Evolutionary conservation across 1,139 yeast genomes (phyloP), one percentile per base, ranked within the genome.

Genomic region (Pichia inconspicua): DNA sequence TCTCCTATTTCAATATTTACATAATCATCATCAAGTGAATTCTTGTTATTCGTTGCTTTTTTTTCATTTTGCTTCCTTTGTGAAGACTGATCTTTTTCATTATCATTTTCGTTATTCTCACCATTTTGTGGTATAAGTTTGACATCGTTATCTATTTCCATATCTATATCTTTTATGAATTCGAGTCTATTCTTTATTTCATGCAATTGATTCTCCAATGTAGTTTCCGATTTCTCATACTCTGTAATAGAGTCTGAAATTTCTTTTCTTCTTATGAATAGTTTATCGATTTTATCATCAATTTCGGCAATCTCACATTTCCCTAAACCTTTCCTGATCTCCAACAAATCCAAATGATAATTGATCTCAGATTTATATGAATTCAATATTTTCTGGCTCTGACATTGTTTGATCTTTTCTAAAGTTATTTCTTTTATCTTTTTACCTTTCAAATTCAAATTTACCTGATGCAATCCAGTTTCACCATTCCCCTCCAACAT

Each of bases 291-390:
- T 55, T 80, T 74, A 41, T 62, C 61, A 59, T 83, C 89, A 40
- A 84, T 70, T 50, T 80, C 89, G 45, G 68, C 64, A 44, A 83
- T 78, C 57, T 83, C 89, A 54, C 71, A 72, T 1, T 84, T 73
- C 0, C 85, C 81, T 35, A 82, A 63, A 28, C 81, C 80, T 62
- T 83, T 82, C 47, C 84, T 73, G 31, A 83, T 72, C 53, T 79
- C 84, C 44, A 81, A 58, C 22, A 78, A 63, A 53, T 78, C 83
- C 53, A 82, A 63, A 47, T 72, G 72, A 50, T 74, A 72, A 42
- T 66, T 67, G 27, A 80, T 67, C 6, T 65, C 65, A 14, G 66
- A 65, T 51, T 70, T 70, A 47, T 69, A 72, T 6, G 59, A 58
- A 27, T 59, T 58, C 45, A 79, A 60, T 43, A 64, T 66, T 12